Percentiles rank a stretch among this genome's conserved stretches.
Conservation (phyloP, 768 basidiomycete genomes). For the Serendipita sp. region DNA sequence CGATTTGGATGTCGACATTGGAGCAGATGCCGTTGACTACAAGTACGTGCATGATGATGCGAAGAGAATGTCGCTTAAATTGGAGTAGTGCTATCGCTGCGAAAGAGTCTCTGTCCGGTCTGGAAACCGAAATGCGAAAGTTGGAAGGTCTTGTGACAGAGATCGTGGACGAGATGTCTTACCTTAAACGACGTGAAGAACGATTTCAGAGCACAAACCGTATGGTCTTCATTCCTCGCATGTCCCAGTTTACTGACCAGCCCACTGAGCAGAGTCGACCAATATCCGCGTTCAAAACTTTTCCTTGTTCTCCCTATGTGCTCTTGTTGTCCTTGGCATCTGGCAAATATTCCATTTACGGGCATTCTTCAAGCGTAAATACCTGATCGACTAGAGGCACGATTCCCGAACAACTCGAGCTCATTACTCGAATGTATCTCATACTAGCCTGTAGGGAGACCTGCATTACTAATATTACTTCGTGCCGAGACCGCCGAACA, state of each 20-base stretch:
- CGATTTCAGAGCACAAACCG: constrained; percentile 79
- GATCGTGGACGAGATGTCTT: constrained; percentile 83
- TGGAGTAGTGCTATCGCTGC: constrained; percentile 81
- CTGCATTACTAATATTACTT: not conserved
- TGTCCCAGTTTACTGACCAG: not conserved
- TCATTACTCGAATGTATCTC: not conserved
- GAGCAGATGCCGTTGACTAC: constrained; percentile 97
- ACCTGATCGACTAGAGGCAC: constrained; percentile 59
- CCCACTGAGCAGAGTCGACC: constrained; percentile 60
- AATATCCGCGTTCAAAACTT: constrained; percentile 85
- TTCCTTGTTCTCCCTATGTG: constrained; percentile 72
- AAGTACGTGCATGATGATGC: constrained; percentile 43
- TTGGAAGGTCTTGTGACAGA: constrained; percentile 90
- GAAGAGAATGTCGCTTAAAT: not conserved
- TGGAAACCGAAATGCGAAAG: constrained; percentile 98
- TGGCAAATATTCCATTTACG: constrained; percentile 96
- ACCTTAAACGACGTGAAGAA: constrained; percentile 81
- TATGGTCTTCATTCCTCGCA: constrained; percentile 28
- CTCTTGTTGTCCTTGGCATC: constrained; percentile 62
- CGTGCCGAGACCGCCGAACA: too few relatives aligned
- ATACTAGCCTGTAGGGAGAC: not conserved
- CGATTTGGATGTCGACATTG: constrained; percentile 94
- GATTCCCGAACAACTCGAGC: too few relatives aligned
- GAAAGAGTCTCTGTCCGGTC: constrained; percentile 86
- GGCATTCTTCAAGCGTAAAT: constrained; percentile 91